Evolutionary conservation across 768 basidiomycete genomes (phyloP), one percentile per base, ranked within the genome.

Genomic region (Coprinellus micaceus): DNA sequence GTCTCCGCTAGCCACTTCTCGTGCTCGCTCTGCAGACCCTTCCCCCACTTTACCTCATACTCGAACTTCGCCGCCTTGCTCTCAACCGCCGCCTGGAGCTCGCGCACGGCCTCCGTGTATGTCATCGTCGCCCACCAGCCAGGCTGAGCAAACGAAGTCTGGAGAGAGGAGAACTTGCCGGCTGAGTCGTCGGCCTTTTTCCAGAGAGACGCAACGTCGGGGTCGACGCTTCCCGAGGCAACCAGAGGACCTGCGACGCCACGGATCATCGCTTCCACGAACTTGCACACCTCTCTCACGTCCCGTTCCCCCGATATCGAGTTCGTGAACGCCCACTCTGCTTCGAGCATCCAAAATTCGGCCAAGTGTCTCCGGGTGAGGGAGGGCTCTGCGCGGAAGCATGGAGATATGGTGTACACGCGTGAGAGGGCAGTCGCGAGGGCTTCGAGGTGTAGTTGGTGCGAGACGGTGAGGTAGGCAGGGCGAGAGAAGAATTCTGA

Each of bases 261-360:
- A 50, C 67, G 64, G 39, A 74, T 58, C 15, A 71, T 69, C 33
- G 64, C 66, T 61, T 80, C 77, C 1, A 77, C 73, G 9, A 76
- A 63, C 19, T 66, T 67, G 53, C 76, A 78, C 17, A 79, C 66
- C 17, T 73, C 74, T 74, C 83, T 60, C 81, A 76, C 52, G 71
- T 76, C 60, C 48, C 66, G 41, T 11, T 30, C 55, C 28, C 57
- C 53, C 37, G 19, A 6, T 9, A 44, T 12, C n/a, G n/a, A n/a
- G 63, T 53, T 13, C 52, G 40, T 62, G 44, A 76, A 72, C 2
- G 85, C 85, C 81, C 92, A 87, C 67, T 99, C 97, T 0, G 91
- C 95, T 72, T 99, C 97, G 53, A 98, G 83, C 97, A 99, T 99
- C 90, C 93, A 98, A 70, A 99, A 99, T 69, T 99, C 97, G 50